Percentiles rank a stretch among this genome's conserved stretches.
These are phyloP conservation scores for Trichoderma asperellum DNA, from an alignment of 2,329 filamentous ascomycete species.

Conservation along the genomic window DNA sequence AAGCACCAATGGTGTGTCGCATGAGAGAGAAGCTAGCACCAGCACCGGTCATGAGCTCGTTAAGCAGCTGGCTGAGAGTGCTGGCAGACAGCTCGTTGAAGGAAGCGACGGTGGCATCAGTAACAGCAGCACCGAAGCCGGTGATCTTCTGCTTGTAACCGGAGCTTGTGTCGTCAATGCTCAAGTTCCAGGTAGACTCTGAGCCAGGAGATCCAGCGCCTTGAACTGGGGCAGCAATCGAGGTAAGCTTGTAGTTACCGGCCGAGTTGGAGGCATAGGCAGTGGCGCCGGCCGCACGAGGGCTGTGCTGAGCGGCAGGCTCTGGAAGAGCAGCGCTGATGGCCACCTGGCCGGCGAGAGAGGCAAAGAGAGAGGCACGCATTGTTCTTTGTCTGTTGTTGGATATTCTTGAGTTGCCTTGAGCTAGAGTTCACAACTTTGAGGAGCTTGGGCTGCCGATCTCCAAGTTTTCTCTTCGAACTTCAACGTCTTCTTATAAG, in stretches of 20 bases:
- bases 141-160: constrained; percentile 46
- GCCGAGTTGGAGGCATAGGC: constrained; percentile 45
- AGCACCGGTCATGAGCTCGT: constrained; percentile 41
- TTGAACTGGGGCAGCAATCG: constrained; percentile 40
- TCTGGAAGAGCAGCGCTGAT: constrained; percentile 19
- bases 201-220: constrained; percentile 40
- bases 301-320: background rate
- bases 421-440: constrained; percentile 5
- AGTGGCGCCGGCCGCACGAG: constrained; percentile 18
- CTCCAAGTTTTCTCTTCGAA: background rate
- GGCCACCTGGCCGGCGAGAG: constrained; percentile 23
- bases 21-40: constrained; percentile 45
- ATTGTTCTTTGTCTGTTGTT: constrained; percentile 10
- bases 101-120: constrained; percentile 46
- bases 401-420: background rate
- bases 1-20: constrained; percentile 46
- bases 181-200: constrained; percentile 44
- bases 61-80: constrained; percentile 40
- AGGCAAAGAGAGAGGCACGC: constrained; percentile 21
- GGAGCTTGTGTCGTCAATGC: constrained; percentile 43
- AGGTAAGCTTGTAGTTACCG: constrained; percentile 42
- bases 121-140: constrained; percentile 48
- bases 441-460: constrained; percentile 17
- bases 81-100: constrained; percentile 41
- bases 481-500: constrained; percentile 19